Evolutionary conservation across 139 green algal genomes (phyloP).

Genomic region (Chlorella sp.): DNA sequence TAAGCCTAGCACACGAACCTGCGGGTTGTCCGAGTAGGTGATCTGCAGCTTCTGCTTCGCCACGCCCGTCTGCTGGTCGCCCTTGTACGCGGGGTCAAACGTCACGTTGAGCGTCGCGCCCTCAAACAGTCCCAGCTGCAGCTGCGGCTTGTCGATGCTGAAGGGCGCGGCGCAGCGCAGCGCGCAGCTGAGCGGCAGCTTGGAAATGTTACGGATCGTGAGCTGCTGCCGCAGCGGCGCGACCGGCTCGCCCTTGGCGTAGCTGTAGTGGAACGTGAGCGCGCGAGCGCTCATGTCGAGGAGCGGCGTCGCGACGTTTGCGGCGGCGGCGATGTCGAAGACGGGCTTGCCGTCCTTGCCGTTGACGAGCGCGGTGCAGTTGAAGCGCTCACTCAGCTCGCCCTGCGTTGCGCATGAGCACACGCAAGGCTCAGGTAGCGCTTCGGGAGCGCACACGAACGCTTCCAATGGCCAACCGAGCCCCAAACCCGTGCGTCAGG

Average conservation of each 20-base stretch:
- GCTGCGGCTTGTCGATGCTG: constrained; percentile 34
- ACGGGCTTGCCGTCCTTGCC: constrained; percentile 8
- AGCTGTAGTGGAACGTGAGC: constrained; percentile 54
- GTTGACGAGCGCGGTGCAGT: constrained; percentile 29
- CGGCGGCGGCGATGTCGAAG: constrained; percentile 36
- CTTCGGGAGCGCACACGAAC: too few species aligned
- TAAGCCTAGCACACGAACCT: too few species aligned
- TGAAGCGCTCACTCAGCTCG: constrained; percentile 40
- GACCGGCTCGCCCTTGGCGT: constrained; percentile 30
- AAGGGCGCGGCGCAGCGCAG: constrained; percentile 54
- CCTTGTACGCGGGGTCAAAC: constrained; percentile 52
- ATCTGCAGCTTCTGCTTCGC: constrained; percentile 35
- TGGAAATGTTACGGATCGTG: constrained; percentile 45
- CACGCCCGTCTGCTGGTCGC: constrained; percentile 26
- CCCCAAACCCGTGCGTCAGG: too few species aligned
- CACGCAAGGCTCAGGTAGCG: too few species aligned
- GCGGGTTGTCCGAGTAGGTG: constrained; percentile 6
- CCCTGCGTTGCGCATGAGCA: too few species aligned
- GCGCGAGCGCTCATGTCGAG: constrained; percentile 54
- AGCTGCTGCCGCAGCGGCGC: constrained; percentile 27
- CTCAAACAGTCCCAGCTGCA: constrained; percentile 49
- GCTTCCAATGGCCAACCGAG: too few species aligned
- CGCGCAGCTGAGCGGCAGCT: constrained; percentile 54
- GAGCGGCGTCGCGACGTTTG: constrained; percentile 50
- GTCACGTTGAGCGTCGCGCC: constrained; percentile 39